Evolutionary conservation across 2,329 filamentous ascomycete genomes (phyloP).

Genomic region (Dryadomyces sulphureus): DNA sequence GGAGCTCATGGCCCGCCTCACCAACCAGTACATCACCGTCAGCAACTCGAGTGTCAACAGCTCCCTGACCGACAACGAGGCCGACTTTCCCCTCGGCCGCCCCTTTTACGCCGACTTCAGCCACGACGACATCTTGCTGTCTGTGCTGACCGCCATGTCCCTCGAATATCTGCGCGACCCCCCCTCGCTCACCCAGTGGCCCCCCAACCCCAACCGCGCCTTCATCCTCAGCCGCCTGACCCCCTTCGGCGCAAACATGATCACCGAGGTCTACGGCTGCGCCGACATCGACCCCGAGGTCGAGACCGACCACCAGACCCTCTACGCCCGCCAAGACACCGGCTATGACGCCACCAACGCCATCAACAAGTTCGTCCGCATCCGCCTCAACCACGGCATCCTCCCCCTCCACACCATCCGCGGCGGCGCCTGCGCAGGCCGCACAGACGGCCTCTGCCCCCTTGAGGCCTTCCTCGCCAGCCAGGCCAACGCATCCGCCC

Average conservation of each 20-base stretch:
- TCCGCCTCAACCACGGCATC: conserved; percentile 34
- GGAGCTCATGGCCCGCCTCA: conserved; percentile 33
- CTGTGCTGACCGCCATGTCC: conserved; percentile 33
- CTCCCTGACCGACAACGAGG: conserved; percentile 27
- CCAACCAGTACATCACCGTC: conserved; percentile 27
- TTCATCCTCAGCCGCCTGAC: conserved; percentile 36
- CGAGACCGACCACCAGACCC: conserved; percentile 21
- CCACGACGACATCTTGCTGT: conserved; percentile 37
- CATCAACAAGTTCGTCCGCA: conserved; percentile 30
- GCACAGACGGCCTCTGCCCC: conserved; percentile 29
- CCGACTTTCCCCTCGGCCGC: conserved; percentile 29
- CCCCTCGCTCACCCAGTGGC: conserved; percentile 24
- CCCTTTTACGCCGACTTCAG: conserved; percentile 37
- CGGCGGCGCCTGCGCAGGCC: conserved; percentile 25
- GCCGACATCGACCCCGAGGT: conserved; percentile 21
- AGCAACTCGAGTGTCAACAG: conserved; percentile 37
- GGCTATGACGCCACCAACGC: conserved; percentile 26
- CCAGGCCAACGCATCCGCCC: conserved; percentile 21
- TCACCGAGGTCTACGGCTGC: conserved; percentile 42
- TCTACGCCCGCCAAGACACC: conserved; percentile 27
- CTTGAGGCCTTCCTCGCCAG: conserved; percentile 25
- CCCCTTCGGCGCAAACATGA: conserved; percentile 37
- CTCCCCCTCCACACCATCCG: conserved; percentile 30
- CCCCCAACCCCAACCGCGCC: conserved; percentile 25
- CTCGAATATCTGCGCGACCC: conserved; percentile 37